Conservation (phyloP, 2,329 filamentous ascomycete genomes). For the Fusarium sp. region DNA sequence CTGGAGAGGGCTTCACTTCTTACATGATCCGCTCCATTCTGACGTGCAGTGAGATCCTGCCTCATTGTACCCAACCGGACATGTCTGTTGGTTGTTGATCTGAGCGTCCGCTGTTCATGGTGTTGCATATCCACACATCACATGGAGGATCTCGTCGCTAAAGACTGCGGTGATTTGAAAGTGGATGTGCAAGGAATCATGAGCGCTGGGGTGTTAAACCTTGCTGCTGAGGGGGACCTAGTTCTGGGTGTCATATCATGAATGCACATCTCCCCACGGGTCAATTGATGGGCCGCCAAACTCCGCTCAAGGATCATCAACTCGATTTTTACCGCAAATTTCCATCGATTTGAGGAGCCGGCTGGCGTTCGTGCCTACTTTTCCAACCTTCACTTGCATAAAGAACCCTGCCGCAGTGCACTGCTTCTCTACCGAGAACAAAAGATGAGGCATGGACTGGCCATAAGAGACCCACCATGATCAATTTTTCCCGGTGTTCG, state of each 20-base stretch:
- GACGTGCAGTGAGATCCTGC: neutral
- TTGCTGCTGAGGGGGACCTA: neutral
- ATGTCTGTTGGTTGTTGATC: too few species aligned
- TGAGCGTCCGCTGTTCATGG: neutral
- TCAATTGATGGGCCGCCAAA: constrained; percentile 11
- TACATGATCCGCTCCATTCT: neutral
- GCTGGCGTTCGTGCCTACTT: neutral
- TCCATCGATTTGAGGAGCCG: neutral
- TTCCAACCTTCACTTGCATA: neutral
- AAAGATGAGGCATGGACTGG: constrained; percentile 10
- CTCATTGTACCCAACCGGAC: neutral
- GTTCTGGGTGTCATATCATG: constrained; percentile 29
- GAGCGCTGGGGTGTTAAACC: neutral
- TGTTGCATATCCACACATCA: neutral
- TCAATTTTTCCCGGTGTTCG: constrained; percentile 11
- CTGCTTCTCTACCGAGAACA: constrained; percentile 13
- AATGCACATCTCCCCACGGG: constrained; percentile 7
- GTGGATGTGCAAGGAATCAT: neutral
- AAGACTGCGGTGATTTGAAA: neutral
- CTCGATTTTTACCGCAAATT: constrained; percentile 2
- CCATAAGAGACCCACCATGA: neutral
- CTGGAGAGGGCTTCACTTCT: neutral
- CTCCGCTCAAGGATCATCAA: constrained; percentile 15
- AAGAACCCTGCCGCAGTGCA: neutral
- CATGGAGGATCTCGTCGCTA: neutral